Evolutionary conservation across 108 stramenopile genomes (phyloP).

Genomic region (Cyclostephanos invisitatus): DNA sequence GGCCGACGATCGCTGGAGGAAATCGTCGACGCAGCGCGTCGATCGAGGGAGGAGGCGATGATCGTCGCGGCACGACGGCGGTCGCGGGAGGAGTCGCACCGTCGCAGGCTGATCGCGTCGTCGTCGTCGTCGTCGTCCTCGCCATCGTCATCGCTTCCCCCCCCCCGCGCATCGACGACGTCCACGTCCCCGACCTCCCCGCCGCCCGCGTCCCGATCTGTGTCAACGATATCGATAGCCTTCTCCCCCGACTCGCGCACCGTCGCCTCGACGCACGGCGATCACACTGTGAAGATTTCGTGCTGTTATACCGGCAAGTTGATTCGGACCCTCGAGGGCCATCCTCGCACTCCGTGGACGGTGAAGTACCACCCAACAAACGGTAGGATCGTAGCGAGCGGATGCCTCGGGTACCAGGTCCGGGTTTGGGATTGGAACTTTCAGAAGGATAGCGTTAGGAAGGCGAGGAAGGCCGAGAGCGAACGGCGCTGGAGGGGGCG

Average conservation of each 20-base stretch:
- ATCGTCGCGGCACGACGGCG: neutral
- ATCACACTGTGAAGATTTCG: conserved; percentile 98
- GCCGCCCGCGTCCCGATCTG: conserved; percentile 21
- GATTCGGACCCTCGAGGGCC: conserved; percentile 80
- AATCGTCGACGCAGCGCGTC: neutral
- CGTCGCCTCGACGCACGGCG: conserved; percentile 97
- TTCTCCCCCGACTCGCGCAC: conserved; percentile 76
- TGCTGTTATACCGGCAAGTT: conserved; percentile 66
- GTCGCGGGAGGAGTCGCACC: neutral
- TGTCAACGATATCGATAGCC: conserved; percentile 80
- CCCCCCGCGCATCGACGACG: neutral
- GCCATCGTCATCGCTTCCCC: conserved; percentile 13
- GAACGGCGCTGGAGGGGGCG: conserved; percentile 32
- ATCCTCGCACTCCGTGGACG: conserved; percentile 98
- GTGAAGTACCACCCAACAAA: conserved; percentile 94
- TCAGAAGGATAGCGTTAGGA: conserved; percentile 27
- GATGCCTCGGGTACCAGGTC: conserved; percentile 94
- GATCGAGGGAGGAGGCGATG: neutral
- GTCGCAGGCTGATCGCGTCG: neutral
- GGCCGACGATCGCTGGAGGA: neutral
- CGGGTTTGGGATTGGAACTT: conserved; percentile 93
- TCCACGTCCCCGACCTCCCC: neutral
- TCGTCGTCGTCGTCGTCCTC: conserved; percentile 16
- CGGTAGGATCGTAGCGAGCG: conserved; percentile 81
- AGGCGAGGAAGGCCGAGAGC: conserved; percentile 17